A percentile compares a stretch with the other conserved stretches of the same genome.
Conservation (phyloP, 495 filamentous ascomycete genomes). For the Acidomyces sp. region DNA sequence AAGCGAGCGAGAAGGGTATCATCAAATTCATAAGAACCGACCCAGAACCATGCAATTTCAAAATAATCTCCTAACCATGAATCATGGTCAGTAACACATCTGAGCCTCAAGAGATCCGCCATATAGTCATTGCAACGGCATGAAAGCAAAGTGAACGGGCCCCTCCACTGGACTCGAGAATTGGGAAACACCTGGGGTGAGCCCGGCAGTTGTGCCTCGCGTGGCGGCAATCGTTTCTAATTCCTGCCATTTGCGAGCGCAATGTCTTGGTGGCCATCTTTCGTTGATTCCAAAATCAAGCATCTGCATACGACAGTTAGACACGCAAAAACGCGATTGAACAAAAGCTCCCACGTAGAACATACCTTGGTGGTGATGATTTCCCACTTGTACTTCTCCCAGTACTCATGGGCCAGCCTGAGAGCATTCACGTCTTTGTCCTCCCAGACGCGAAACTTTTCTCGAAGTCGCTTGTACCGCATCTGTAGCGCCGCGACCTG, state of each 20-base stretch:
- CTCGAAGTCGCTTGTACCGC: constrained; percentile 53
- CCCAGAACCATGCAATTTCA: too few species aligned
- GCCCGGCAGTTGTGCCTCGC: constrained; percentile 1
- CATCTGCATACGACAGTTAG: constrained; percentile 22
- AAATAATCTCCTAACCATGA: too few species aligned
- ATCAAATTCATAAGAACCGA: constrained; percentile 3
- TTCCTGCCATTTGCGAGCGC: constrained; percentile 33
- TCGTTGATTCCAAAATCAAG: constrained; percentile 29
- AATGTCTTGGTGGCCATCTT: constrained; percentile 31
- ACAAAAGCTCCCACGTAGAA: too few species aligned
- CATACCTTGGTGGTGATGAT: constrained; percentile 33
- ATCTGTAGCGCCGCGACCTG: constrained; percentile 61
- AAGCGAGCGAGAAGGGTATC: constrained; percentile 13
- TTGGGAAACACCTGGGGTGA: constrained; percentile 9
- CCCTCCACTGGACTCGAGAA: constrained; percentile 12
- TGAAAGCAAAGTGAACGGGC: constrained; percentile 14
- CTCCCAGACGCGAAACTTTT: constrained; percentile 53
- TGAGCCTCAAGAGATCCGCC: neutral
- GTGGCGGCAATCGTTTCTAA: constrained; percentile 20
- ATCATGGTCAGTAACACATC: constrained; percentile 3
- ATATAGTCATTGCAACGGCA: constrained; percentile 20
- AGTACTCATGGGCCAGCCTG: constrained; percentile 31
- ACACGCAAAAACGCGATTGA: too few species aligned
- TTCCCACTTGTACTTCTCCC: constrained; percentile 33
- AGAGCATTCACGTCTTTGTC: constrained; percentile 41